Evolutionary conservation across 169 alveolate genomes (phyloP).

Genomic region (Babesia bigemina): DNA sequence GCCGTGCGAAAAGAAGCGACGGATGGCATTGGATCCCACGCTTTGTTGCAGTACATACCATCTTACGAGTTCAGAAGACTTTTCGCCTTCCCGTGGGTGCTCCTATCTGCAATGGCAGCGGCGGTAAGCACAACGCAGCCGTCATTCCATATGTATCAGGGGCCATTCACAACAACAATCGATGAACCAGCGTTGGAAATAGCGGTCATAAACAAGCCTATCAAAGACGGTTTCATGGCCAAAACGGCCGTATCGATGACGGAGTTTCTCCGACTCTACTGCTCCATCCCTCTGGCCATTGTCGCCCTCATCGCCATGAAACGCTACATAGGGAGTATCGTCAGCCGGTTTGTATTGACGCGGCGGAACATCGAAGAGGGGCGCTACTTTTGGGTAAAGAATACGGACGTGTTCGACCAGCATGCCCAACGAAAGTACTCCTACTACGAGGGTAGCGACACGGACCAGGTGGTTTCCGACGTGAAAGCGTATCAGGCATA

Average conservation of each 20-base stretch:
- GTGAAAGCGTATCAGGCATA: slow-evolving; percentile 1
- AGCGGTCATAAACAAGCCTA: not conserved
- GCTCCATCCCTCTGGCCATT: not conserved
- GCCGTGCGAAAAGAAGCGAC: not conserved
- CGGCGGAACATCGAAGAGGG: slow-evolving; percentile 1
- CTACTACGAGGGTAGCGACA: slow-evolving; percentile 27
- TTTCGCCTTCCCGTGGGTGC: slow-evolving; percentile 29
- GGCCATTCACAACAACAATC: not conserved
- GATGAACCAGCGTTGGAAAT: slow-evolving; percentile 3
- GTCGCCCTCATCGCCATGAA: not conserved
- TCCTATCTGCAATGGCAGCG: not conserved
- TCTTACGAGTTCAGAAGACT: not conserved
- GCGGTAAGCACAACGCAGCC: not conserved
- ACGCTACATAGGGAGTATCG: not conserved
- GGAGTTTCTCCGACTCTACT: slow-evolving; percentile 2
- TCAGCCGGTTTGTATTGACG: not conserved
- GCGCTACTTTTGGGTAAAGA: slow-evolving; percentile 1
- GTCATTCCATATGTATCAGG: not conserved
- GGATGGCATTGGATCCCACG: not conserved
- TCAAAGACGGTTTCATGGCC: not conserved
- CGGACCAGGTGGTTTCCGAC: slow-evolving; percentile 10
- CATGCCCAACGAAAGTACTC: not conserved
- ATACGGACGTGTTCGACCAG: not conserved
- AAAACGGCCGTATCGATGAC: not conserved
- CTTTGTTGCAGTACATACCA: not conserved